These are phyloP conservation scores for Saraca asoca DNA, from an alignment of 331 rosid genomes.

Conservation along the genomic window DNA sequence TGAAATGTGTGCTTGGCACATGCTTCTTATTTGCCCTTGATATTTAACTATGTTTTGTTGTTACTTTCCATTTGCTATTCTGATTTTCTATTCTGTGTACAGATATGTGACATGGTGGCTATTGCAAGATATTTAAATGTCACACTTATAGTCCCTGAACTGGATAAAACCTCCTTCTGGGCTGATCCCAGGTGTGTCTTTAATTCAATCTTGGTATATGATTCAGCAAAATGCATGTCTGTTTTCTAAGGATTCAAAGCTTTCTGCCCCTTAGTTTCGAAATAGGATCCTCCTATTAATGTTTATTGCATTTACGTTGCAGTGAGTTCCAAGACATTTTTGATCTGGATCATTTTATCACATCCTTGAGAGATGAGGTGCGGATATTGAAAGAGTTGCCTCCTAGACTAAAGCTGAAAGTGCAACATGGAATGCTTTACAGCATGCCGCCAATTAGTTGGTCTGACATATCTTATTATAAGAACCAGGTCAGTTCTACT, in stretches of 20 bases:
- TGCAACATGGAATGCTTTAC: slow-evolving; percentile 61
- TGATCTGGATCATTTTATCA: slow-evolving; percentile 80
- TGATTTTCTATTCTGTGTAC: slow-evolving; percentile 31
- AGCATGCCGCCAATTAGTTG: slow-evolving; percentile 89
- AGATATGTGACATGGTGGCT: slow-evolving; percentile 95
- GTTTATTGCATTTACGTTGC: slow-evolving; percentile 28
- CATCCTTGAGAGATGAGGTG: slow-evolving; percentile 86
- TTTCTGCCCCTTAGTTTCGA: slow-evolving; percentile 6
- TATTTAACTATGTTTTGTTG: slow-evolving; percentile 5
- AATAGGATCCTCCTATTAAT: slow-evolving; percentile 12
- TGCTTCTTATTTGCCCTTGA: background rate
- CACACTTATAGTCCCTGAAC: slow-evolving; percentile 82
- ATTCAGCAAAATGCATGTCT: slow-evolving; percentile 8
- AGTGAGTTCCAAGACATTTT: slow-evolving; percentile 88
- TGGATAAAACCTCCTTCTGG: slow-evolving; percentile 88
- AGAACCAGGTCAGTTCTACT: slow-evolving; percentile 51
- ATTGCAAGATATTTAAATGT: slow-evolving; percentile 82
- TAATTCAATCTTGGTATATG: slow-evolving; percentile 10
- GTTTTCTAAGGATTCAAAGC: slow-evolving; percentile 1
- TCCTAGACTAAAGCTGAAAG: slow-evolving; percentile 71
- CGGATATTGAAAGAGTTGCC: slow-evolving; percentile 86
- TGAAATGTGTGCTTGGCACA: background rate
- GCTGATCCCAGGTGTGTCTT: slow-evolving; percentile 78
- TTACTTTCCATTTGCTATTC: slow-evolving; percentile 10
- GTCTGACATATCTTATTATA: slow-evolving; percentile 87